Base-by-base conservation (phyloP, 306 rosid genomes). In the Urtica urens region DNA sequence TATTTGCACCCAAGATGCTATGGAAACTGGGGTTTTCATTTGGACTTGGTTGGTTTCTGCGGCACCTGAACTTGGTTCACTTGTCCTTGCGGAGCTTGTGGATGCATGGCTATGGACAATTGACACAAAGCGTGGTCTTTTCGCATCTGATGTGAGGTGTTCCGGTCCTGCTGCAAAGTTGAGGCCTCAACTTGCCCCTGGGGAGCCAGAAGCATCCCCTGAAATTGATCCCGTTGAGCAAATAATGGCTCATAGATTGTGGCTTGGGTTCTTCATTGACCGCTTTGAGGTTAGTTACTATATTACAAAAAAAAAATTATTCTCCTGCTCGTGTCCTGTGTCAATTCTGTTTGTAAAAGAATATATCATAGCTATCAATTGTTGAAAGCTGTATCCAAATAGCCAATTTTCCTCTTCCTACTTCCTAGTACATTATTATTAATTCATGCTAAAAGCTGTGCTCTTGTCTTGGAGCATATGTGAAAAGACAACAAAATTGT, bases 41-140 rank as follows among this genome's bases (percentile, higher is more conserved):
- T 90, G 99, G 99, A 85, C 99, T n/a, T 90, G 99, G 99, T 66
- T 90, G 70, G 99, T 90, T 71, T 90, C 99, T 77, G 95, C 99
- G 61, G 95, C 99, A 11, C 99, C 99, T 21, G 78, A 85, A 67
- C 70, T 90, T 63, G 99, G 99, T 44, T 70, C 92, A 52, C 80
- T 81, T 16, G 87, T 90, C 60, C 97, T 90, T 79, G 87, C 99
- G 0, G 99, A 90, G 78, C 95, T 90, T 68, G 94, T 90, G 60
- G 97, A 90, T 62, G 97, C 97, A 41, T 90, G 99, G 99, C 62
- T 90, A 62, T 90, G 99, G 99, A 90, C 99, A 49, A 81, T 90
- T 58, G 99, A 90, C 60, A 90, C 95, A 54, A 90, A 73, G 62
- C 84, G 85, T 25, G 99, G 99, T 48, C 76, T 90, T 40, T 90